A percentile compares a stretch with the other conserved stretches of the same genome.
Evolutionary conservation across 2,329 filamentous ascomycete species (phyloP).

Genomic region (Pseudogymnoascus sp.): DNA sequence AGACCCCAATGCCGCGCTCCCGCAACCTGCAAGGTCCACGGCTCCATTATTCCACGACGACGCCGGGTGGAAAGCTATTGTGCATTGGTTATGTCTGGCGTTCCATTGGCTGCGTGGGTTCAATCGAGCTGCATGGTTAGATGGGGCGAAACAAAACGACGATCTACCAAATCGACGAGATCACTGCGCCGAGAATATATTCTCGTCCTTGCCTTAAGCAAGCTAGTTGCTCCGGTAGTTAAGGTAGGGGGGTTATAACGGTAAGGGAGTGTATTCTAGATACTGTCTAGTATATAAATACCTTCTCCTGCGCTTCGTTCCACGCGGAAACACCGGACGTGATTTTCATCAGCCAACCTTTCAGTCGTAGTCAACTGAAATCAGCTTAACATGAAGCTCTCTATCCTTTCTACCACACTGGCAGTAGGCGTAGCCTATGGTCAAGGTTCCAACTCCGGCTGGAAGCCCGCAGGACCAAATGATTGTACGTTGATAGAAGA

Average conservation of each 20-base stretch:
- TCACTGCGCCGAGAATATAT: background rate
- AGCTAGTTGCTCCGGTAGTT: background rate
- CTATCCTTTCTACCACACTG: background rate
- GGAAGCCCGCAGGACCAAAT: slow-evolving; percentile 12
- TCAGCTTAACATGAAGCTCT: background rate
- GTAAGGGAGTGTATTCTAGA: background rate
- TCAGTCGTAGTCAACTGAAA: background rate
- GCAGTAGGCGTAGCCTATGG: background rate
- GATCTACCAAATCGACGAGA: background rate
- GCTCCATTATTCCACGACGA: background rate
- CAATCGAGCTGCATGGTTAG: background rate
- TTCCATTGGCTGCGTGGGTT: background rate
- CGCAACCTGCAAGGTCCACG: background rate
- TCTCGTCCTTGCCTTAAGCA: background rate
- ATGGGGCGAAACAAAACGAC: background rate
- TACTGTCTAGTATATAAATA: background rate
- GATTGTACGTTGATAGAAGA: slow-evolving; percentile 9
- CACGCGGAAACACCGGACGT: background rate
- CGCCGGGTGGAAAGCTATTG: background rate
- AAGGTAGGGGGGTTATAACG: background rate
- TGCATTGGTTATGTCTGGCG: background rate
- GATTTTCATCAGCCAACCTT: background rate
- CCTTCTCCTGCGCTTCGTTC: background rate
- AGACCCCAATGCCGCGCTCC: background rate
- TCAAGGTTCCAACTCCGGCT: slow-evolving; percentile 3